Evolutionary conservation across 257 asterid genomes (phyloP).

Genomic region (Solanum clarkiae): DNA sequence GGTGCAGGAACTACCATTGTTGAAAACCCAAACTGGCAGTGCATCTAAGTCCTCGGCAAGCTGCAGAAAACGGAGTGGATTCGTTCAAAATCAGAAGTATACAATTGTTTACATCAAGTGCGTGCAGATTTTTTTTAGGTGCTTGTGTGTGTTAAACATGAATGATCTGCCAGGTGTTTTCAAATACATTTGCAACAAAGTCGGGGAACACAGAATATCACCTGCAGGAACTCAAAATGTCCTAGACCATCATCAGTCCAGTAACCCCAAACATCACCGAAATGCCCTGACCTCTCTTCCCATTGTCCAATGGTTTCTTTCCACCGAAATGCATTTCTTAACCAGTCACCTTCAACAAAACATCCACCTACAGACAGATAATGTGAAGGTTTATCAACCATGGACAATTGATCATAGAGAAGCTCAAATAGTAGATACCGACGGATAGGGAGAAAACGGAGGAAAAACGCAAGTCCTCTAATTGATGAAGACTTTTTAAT

Average conservation of each 20-base stretch:
- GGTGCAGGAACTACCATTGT: constrained; percentile 53
- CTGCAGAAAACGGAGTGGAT: constrained; percentile 25
- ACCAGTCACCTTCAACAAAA: constrained; percentile 91
- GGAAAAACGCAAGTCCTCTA: background rate
- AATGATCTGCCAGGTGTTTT: background rate
- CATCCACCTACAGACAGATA: constrained; percentile 62
- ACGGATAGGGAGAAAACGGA: background rate
- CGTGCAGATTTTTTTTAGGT: background rate
- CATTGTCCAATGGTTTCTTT: constrained; percentile 92
- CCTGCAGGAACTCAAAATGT: constrained; percentile 89
- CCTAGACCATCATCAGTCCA: constrained; percentile 98
- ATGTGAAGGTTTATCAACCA: background rate
- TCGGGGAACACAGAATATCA: constrained; percentile 2
- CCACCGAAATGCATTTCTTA: constrained; percentile 93
- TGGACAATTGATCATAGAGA: background rate
- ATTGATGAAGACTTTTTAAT: background rate
- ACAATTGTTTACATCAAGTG: background rate
- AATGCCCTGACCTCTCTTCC: constrained; percentile 97
- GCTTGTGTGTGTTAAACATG: background rate
- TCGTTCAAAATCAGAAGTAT: background rate
- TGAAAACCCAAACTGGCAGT: constrained; percentile 88
- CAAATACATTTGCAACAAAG: background rate
- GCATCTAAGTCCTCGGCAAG: constrained; percentile 96
- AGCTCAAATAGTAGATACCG: background rate
- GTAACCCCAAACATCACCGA: constrained; percentile 93